phyloP scores from a whole-genome alignment of 768 basidiomycete genomes.

The Trametes sanguinea region DNA sequence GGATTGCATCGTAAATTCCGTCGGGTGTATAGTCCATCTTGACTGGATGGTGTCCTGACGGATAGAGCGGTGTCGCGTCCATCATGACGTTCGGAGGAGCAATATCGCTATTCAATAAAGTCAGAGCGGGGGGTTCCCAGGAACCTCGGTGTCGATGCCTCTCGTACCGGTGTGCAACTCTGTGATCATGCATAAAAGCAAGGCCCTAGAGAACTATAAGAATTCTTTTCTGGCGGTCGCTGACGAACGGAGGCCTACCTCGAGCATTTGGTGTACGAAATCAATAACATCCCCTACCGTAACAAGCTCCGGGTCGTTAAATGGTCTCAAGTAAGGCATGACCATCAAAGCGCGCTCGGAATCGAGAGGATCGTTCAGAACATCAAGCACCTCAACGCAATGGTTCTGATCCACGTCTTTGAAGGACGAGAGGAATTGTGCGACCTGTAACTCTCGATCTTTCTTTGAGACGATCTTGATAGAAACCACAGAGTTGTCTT shows the following conservation, averaged over 20 bases:
- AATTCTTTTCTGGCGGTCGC: too few relatives aligned
- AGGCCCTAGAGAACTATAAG: constrained; percentile 21
- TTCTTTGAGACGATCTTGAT: not conserved
- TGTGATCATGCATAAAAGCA: constrained; percentile 26
- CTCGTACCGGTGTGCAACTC: constrained; percentile 30
- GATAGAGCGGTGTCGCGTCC: constrained; percentile 24
- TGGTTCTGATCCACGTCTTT: constrained; percentile 20
- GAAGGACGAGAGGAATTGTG: not conserved
- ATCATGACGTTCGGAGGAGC: constrained; percentile 27
- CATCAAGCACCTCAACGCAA: constrained; percentile 26
- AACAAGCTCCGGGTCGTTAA: constrained; percentile 30
- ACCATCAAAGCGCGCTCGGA: constrained; percentile 20
- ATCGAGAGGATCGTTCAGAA: constrained; percentile 23
- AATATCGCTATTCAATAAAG: constrained; percentile 18
- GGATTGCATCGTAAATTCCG: constrained; percentile 32
- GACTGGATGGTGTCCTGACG: constrained; percentile 28
- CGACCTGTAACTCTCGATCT: not conserved
- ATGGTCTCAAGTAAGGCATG: constrained; percentile 30
- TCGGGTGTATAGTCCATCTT: constrained; percentile 35
- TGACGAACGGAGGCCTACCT: too few relatives aligned
- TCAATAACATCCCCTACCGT: constrained; percentile 26
- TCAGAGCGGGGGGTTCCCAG: too few relatives aligned
- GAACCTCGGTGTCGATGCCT: too few relatives aligned
- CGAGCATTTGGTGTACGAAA: constrained; percentile 22
- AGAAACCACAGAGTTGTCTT: not conserved